Conservation (phyloP, 169 alveolate genomes). For the Theileria sp. region DNA sequence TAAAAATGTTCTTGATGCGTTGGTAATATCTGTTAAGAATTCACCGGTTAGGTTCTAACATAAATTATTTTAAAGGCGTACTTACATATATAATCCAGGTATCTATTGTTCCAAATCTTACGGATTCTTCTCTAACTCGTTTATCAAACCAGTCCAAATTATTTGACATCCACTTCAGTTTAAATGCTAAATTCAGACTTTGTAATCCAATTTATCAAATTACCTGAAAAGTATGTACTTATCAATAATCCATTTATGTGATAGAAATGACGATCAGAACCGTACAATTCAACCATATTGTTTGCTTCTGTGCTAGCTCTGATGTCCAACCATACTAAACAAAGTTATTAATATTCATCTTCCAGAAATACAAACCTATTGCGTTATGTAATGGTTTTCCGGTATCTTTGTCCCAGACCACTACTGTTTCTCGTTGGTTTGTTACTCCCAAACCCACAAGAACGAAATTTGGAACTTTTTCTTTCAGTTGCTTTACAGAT, state of each 20-base stretch:
- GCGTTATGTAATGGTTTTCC: slow-evolving; percentile 89
- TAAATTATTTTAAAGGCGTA: not conserved
- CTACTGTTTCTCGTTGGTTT: slow-evolving; percentile 83
- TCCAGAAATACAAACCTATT: slow-evolving; percentile 64
- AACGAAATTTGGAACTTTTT: slow-evolving; percentile 42
- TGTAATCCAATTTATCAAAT: slow-evolving; percentile 57
- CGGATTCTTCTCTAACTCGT: slow-evolving; percentile 68
- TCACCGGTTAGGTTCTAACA: slow-evolving; percentile 72
- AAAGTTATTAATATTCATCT: not conserved
- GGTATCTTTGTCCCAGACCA: slow-evolving; percentile 83
- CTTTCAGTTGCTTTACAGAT: slow-evolving; percentile 44
- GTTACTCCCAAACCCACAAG: slow-evolving; percentile 81
- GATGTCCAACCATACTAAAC: slow-evolving; percentile 87
- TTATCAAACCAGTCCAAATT: slow-evolving; percentile 67
- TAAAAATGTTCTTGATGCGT: slow-evolving; percentile 90
- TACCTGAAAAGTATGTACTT: slow-evolving; percentile 87
- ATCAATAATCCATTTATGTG: slow-evolving; percentile 87
- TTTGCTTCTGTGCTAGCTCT: slow-evolving; percentile 81
- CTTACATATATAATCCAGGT: slow-evolving; percentile 81
- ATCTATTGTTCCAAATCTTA: slow-evolving; percentile 85
- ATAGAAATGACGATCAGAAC: slow-evolving; percentile 71
- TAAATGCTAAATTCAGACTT: slow-evolving; percentile 45
- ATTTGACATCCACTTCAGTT: slow-evolving; percentile 81
- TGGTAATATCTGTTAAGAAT: slow-evolving; percentile 87
- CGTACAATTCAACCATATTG: slow-evolving; percentile 55